Evolutionary conservation across 1,284 basidiomycete genomes (phyloP), one percentile per base, ranked within the genome.

Genomic region (Cryptococcus sp.): DNA sequence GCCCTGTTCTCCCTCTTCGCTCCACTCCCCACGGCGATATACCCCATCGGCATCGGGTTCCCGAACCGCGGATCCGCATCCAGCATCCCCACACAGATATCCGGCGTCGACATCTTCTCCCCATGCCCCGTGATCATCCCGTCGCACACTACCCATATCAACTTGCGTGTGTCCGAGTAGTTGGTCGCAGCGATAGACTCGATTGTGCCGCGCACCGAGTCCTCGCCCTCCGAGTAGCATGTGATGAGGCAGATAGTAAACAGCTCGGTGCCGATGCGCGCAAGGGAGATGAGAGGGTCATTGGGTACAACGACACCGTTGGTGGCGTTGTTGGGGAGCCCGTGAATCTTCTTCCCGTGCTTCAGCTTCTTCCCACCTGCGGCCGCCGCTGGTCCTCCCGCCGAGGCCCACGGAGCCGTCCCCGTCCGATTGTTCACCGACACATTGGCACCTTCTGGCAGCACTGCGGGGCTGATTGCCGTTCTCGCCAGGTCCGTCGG

Each of bases 121-220:
- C 96, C 96, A 3, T 87, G 87, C 49, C 96, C 96, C 0, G 95
- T 98, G 64, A 99, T 93, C 91, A 99, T 98, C 5, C 96, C 96
- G 76, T 99, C 96, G 38, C 94, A 95, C 8, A 99, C 87, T 55
- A 99, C 82, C 73, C 97, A 96, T 42, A 99, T 78, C 20, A 99
- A 81, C 76, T 98, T 98, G 55, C 94, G 82, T 39, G 84, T 80
- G 77, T 98, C 94, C 8, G 91, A 90, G 77, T 98, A 99, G 4
- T 84, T 87, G 0, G 94, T 97, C 43, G 79, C 79, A 0, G 92
- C 90, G 56, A 99, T 92, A 6, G 91, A 90, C 73, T 98, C 93
- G 56, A 98, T 82, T 0, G 96, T 99, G 2, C 87, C 89, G 49
- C 89, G 82, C 64, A 98, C 82, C 0, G 91, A 92, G 42, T 93